Conservation (phyloP, 768 basidiomycete species). For the Leccinum ochraceum region DNA sequence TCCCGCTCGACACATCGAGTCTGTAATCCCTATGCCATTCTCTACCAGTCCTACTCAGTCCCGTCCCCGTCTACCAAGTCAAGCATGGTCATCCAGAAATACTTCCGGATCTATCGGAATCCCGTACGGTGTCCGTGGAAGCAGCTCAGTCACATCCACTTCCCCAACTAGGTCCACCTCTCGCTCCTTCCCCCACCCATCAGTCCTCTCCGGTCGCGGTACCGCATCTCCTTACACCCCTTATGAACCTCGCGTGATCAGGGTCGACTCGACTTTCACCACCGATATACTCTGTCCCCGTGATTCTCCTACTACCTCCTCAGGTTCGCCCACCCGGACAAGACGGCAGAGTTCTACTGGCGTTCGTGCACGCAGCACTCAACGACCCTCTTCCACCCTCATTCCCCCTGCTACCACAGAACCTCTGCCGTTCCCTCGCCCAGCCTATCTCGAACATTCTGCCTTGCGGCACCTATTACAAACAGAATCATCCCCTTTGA, state of each 20-base stretch:
- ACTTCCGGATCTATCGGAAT: constrained; percentile 37
- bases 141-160: constrained; percentile 33
- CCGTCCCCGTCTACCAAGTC: constrained; percentile 42
- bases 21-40: constrained; percentile 63
- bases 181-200: constrained; percentile 45
- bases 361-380: constrained; percentile 22
- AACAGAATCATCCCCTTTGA: constrained; percentile 43
- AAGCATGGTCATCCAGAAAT: constrained; percentile 31
- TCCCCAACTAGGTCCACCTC: constrained; percentile 43
- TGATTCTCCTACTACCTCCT: constrained; percentile 37
- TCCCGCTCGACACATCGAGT: constrained; percentile 61
- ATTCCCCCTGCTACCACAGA: constrained; percentile 29
- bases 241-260: constrained; percentile 71
- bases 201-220: constrained; percentile 33
- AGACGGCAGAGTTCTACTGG: constrained; percentile 47
- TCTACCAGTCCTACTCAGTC: constrained; percentile 37
- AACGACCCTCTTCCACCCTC: constrained; percentile 31
- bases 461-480: constrained; percentile 70
- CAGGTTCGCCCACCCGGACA: constrained; percentile 46
- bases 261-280: constrained; percentile 47
- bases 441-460: constrained; percentile 76
- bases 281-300: constrained; percentile 45
- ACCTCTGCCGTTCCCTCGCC: constrained; percentile 54
- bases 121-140: constrained; percentile 41
- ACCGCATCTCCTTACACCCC: constrained; percentile 32